These are phyloP conservation scores for Xylaria acuta DNA, from an alignment of 495 filamentous ascomycete species.

Conservation along the genomic window DNA sequence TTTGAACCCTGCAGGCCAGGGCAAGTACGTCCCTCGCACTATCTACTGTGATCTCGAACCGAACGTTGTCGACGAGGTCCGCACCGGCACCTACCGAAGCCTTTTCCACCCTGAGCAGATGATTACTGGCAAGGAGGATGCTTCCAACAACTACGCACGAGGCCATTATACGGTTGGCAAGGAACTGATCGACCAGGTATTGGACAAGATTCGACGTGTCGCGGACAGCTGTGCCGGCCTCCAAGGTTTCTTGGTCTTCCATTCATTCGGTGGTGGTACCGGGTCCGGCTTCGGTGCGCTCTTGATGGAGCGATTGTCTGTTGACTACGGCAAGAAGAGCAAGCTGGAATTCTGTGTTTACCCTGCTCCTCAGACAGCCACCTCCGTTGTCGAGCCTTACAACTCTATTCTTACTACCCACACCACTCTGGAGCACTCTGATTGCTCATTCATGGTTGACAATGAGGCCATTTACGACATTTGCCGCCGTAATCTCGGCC, in stretches of 20 bases:
- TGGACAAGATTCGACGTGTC: conserved; percentile 94
- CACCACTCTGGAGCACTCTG: conserved; percentile 98
- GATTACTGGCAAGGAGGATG: conserved; percentile 99
- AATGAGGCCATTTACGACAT: conserved; percentile 99
- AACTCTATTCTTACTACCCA: conserved; percentile 99
- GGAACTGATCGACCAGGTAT: conserved; percentile 95
- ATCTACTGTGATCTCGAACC: conserved; percentile 99
- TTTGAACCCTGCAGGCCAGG: conserved; percentile 70
- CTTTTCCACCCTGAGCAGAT: conserved; percentile 99
- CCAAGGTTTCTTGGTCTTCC: conserved; percentile 98
- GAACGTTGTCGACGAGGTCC: conserved; percentile 99
- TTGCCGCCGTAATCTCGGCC: conserved; percentile 94
- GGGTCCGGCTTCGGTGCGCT: conserved; percentile 98
- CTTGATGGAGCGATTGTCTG: conserved; percentile 95
- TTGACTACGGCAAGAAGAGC: conserved; percentile 99
- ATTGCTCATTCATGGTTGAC: conserved; percentile 99
- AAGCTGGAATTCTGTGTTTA: conserved; percentile 99
- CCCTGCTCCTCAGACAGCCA: conserved; percentile 94
- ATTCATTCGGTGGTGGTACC: conserved; percentile 99
- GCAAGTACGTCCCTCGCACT: conserved; percentile 98
- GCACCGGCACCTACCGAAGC: conserved; percentile 92
- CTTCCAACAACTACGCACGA: conserved; percentile 98
- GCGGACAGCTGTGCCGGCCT: conserved; percentile 97
- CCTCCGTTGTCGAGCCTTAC: conserved; percentile 98
- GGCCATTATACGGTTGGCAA: conserved; percentile 99